Evolutionary conservation across 2,329 filamentous ascomycete genomes (phyloP).

Genomic region (Fusarium robinianum): DNA sequence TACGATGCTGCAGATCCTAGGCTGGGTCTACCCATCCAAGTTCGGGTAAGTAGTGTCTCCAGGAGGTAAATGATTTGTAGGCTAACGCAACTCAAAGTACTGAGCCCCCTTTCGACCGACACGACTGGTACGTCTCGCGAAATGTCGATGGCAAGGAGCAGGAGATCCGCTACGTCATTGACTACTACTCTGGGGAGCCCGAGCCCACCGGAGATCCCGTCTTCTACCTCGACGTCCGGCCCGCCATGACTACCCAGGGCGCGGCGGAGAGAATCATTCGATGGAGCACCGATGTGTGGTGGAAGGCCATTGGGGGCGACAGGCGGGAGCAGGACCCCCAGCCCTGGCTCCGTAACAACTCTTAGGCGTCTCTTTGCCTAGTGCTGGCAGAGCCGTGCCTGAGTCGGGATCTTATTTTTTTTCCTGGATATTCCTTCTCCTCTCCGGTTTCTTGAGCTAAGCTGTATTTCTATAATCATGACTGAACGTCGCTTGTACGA

Average conservation of each 20-base stretch:
- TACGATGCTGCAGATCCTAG: constrained; percentile 78
- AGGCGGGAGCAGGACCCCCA: constrained; percentile 54
- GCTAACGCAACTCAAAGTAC: constrained; percentile 54
- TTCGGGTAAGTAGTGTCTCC: constrained; percentile 80
- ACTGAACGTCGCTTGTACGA: constrained; percentile 33
- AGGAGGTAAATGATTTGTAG: no score
- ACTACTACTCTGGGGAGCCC: constrained; percentile 87
- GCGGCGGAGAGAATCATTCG: constrained; percentile 81
- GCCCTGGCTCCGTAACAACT: constrained; percentile 39
- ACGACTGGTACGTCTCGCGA: constrained; percentile 93
- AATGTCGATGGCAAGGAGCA: constrained; percentile 68
- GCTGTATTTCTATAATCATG: constrained; percentile 39
- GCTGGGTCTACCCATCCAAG: constrained; percentile 75
- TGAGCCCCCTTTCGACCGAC: constrained; percentile 90
- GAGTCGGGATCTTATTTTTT: constrained; percentile 9
- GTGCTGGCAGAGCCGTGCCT: constrained; percentile 19
- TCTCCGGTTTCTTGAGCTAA: constrained; percentile 30
- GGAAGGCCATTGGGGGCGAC: constrained; percentile 77
- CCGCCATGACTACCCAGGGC: constrained; percentile 79
- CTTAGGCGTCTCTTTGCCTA: constrained; percentile 16
- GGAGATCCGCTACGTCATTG: constrained; percentile 92
- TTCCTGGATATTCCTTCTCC: constrained; percentile 37
- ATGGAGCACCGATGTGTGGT: constrained; percentile 96
- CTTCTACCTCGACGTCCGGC: constrained; percentile 93
- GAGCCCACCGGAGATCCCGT: constrained; percentile 88